phyloP scores from a whole-genome alignment of 495 filamentous ascomycete species.

The Massariosphaeria phaeospora region DNA sequence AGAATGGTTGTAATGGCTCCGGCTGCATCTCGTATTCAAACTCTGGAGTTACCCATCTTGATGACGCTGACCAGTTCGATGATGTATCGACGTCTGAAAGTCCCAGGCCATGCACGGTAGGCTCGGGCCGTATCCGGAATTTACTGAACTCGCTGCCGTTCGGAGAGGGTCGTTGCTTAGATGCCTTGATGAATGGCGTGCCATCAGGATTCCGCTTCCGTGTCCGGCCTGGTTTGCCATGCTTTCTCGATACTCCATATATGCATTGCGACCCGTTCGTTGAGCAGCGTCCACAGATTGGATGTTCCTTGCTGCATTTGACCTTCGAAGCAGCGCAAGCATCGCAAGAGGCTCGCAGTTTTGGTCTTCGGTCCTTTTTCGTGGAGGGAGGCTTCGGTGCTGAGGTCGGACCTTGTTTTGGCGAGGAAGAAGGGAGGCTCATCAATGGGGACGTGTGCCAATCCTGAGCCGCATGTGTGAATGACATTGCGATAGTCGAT shows the following conservation, averaged over 20 bases:
- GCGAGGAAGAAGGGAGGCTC: conserved; percentile 7
- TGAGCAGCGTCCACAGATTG: conserved; percentile 31
- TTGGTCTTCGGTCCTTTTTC: conserved; percentile 34
- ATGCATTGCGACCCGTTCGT: conserved; percentile 29
- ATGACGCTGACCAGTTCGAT: conserved; percentile 13
- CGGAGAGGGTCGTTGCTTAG: conserved; percentile 20
- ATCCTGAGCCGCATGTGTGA: neutral
- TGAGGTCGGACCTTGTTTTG: conserved; percentile 2
- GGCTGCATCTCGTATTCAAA: conserved; percentile 17
- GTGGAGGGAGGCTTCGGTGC: conserved; percentile 1
- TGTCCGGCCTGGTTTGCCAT: conserved; percentile 33
- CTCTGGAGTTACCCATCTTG: conserved; percentile 15
- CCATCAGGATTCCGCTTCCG: conserved; percentile 25
- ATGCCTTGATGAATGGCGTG: conserved; percentile 19
- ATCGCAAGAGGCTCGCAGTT: conserved; percentile 37
- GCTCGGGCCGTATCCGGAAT: conserved; percentile 19
- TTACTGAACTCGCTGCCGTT: conserved; percentile 20
- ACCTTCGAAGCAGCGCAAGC: conserved; percentile 37
- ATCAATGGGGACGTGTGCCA: conserved; percentile 5
- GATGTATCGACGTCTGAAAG: conserved; percentile 11
- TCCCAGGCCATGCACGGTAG: conserved; percentile 7
- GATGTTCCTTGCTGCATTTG: conserved; percentile 38
- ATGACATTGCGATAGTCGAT: conserved; percentile 10
- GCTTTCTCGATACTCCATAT: conserved; percentile 34
- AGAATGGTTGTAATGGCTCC: no score